Evolutionary conservation across 2,329 filamentous ascomycete species (phyloP).

Genomic region (Trichoderma sp.): DNA sequence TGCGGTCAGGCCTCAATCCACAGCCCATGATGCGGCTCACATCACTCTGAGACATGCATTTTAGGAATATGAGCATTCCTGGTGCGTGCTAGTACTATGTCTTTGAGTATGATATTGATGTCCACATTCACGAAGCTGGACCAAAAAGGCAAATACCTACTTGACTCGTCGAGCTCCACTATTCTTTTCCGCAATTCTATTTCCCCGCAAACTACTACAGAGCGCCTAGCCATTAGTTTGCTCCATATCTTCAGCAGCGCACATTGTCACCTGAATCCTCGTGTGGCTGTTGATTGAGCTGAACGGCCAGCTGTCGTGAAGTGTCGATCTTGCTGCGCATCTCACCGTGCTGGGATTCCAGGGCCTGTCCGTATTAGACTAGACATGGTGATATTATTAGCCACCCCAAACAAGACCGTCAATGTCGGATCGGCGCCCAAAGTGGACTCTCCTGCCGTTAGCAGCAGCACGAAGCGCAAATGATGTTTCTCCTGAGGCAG

Average conservation of each 20-base stretch:
- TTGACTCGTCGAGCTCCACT: background rate
- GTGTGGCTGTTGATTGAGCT: background rate
- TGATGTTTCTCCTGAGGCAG: slow-evolving; percentile 1
- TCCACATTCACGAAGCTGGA: background rate
- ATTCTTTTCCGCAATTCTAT: background rate
- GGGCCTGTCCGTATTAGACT: background rate
- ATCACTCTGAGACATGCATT: background rate
- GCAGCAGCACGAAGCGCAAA: background rate
- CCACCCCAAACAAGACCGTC: background rate
- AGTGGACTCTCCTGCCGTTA: background rate
- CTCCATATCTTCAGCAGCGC: background rate
- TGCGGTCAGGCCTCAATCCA: background rate
- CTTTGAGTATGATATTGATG: background rate
- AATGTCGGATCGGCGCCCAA: slow-evolving; percentile 2
- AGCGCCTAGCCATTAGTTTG: background rate
- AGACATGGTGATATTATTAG: background rate
- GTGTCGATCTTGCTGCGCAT: background rate
- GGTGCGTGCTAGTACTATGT: background rate
- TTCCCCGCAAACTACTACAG: slow-evolving; percentile 3
- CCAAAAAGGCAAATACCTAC: background rate
- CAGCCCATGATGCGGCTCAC: slow-evolving; percentile 9
- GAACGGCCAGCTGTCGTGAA: background rate
- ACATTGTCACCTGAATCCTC: background rate
- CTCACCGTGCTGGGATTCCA: background rate
- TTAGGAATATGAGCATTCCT: background rate